Conservation (phyloP, 768 basidiomycete species). For the Naganishia kalamii region DNA sequence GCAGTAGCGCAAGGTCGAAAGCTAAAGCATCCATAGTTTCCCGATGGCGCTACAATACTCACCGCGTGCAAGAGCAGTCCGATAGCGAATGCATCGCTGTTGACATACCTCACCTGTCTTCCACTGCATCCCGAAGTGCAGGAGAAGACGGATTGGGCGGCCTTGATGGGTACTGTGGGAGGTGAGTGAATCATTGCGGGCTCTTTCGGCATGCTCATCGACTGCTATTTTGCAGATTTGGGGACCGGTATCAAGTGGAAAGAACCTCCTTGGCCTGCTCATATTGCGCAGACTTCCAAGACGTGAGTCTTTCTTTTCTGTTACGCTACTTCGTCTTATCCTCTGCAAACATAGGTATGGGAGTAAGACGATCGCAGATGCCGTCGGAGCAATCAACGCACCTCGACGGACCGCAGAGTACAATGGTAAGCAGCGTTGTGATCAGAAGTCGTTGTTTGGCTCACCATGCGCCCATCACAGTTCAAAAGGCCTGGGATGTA, state of each 20-base stretch:
- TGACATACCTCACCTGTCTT: slow-evolving; percentile 49
- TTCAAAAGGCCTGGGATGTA: slow-evolving; percentile 47
- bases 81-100: slow-evolving; percentile 50
- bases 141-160: slow-evolving; percentile 47
- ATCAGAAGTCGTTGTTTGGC: slow-evolving; percentile 5
- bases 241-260: slow-evolving; percentile 41
- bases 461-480: slow-evolving; percentile 25
- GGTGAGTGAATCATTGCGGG: slow-evolving; percentile 37
- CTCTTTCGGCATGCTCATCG: neutral
- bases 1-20: no score
- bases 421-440: slow-evolving; percentile 33
- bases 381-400: slow-evolving; percentile 51
- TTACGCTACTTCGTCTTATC: neutral
- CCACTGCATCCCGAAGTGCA: slow-evolving; percentile 45
- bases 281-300: slow-evolving; percentile 45
- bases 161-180: slow-evolving; percentile 50
- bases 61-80: slow-evolving; percentile 50
- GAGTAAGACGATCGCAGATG: slow-evolving; percentile 50
- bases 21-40: slow-evolving; percentile 13
- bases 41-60: slow-evolving; percentile 40
- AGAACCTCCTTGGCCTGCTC: slow-evolving; percentile 39
- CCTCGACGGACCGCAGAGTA: slow-evolving; percentile 48
- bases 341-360: slow-evolving; percentile 41
- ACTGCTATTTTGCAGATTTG: slow-evolving; percentile 28
- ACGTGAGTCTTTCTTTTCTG: slow-evolving; percentile 18